A percentile compares a stretch with the other conserved stretches of the same genome.
Conservation (phyloP, 1,284 basidiomycete species). For the Boletellus deceptivus region DNA sequence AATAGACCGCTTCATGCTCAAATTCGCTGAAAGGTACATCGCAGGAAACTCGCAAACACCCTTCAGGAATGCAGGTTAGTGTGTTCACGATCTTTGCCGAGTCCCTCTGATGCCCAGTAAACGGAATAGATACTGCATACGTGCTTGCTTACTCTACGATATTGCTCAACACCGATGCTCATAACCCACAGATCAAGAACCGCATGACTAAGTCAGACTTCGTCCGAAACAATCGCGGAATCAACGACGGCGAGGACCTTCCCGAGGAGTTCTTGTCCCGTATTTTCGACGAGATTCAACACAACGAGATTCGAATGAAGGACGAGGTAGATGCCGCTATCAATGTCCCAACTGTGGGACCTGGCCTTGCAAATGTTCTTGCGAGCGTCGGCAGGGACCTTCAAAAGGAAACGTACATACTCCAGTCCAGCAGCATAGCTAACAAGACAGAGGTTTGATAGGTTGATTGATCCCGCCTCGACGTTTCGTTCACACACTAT, state of each 20-base stretch:
- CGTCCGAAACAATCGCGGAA: constrained; percentile 89
- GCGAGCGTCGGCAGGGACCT: constrained; percentile 89
- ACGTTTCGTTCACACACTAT: constrained; percentile 1
- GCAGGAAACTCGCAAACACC: constrained; percentile 78
- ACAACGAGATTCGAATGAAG: constrained; percentile 96
- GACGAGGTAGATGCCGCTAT: constrained; percentile 79
- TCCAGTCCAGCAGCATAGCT: constrained; percentile 93
- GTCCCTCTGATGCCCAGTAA: constrained; percentile 8
- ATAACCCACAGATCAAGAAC: constrained; percentile 90
- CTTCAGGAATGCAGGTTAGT: constrained; percentile 79
- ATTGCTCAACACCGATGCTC: constrained; percentile 93
- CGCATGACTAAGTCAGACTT: constrained; percentile 92
- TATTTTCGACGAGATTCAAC: constrained; percentile 88
- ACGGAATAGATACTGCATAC: constrained; percentile 79
- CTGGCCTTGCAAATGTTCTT: constrained; percentile 78
- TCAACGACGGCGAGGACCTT: constrained; percentile 87
- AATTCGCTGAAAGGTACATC: constrained; percentile 94
- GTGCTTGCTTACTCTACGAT: constrained; percentile 93
- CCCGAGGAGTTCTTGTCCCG: constrained; percentile 78
- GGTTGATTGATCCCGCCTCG: background rate
- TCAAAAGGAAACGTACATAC: constrained; percentile 91
- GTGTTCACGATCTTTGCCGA: background rate
- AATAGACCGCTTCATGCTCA: constrained; percentile 98
- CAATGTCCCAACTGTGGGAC: constrained; percentile 48
- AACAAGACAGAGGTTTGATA: constrained; percentile 83